phyloP scores from a whole-genome alignment of 148 eudicot genomes.

The Rhododendron williamsianum region DNA sequence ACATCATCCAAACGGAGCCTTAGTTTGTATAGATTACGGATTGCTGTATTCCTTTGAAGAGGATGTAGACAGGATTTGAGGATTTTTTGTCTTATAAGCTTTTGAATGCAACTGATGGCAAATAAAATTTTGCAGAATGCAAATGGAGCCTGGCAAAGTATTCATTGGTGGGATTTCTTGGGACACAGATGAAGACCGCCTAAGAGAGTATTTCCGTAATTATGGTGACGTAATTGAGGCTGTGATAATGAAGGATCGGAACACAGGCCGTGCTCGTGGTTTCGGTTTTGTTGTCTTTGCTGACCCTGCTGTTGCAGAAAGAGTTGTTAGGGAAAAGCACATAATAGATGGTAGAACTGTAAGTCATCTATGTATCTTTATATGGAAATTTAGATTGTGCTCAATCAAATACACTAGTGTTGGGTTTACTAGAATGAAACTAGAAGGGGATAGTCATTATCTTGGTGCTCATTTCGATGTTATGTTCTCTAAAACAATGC shows the following conservation, averaged over 20 bases:
- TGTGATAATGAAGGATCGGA: conserved; percentile 96
- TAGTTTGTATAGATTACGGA: not conserved
- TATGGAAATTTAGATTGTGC: not conserved
- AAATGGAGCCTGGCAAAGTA: conserved; percentile 89
- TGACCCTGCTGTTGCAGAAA: conserved; percentile 80
- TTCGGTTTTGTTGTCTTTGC: conserved; percentile 93
- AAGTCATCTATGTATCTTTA: conserved; percentile 22
- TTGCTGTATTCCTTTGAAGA: not conserved
- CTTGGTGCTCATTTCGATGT: not conserved
- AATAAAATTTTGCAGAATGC: conserved; percentile 39
- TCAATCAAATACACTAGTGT: not conserved
- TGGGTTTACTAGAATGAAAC: not conserved
- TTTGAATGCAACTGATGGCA: conserved; percentile 1
- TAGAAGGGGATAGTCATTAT: not conserved
- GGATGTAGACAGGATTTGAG: not conserved
- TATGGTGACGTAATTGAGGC: conserved; percentile 96
- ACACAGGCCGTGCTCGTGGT: conserved; percentile 95
- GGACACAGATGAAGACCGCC: conserved; percentile 93
- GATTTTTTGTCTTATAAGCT: not conserved
- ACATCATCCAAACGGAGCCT: not conserved
- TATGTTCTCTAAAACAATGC: not conserved
- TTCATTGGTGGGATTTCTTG: conserved; percentile 99
- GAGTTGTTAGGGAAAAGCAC: conserved; percentile 86
- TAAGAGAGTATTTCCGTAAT: conserved; percentile 72
- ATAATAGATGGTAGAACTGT: conserved; percentile 90